Evolutionary conservation across 1,284 basidiomycete genomes (phyloP).

Genomic region (Cutaneotrichosporon arboriforme): DNA sequence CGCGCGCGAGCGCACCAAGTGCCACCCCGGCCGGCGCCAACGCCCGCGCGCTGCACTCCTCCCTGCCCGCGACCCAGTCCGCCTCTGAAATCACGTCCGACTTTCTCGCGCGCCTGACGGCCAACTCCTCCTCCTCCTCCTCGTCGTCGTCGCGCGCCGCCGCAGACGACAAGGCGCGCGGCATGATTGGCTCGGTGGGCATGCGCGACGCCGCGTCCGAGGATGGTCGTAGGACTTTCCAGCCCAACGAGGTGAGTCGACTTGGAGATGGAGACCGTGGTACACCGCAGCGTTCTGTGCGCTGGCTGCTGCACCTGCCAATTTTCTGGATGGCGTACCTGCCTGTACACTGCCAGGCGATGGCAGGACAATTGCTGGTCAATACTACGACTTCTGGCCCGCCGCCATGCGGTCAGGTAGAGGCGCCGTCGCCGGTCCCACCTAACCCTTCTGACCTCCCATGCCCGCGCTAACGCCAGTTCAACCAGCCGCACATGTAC

Average conservation of each 20-base stretch:
- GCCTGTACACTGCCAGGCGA: no score
- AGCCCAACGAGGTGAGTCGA: slow-evolving; percentile 8
- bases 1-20: no score
- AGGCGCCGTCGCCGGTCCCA: no score
- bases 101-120: slow-evolving; percentile 17
- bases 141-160: not conserved
- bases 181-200: slow-evolving; percentile 16
- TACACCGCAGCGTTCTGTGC: no score
- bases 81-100: slow-evolving; percentile 14
- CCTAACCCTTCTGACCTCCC: no score
- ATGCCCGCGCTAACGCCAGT: slow-evolving; percentile 12
- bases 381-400: no score
- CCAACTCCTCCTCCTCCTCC: not conserved
- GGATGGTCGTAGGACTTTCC: slow-evolving; percentile 5
- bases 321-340: no score
- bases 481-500: slow-evolving; percentile 15
- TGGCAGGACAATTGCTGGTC: no score
- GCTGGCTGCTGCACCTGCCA: no score
- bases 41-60: slow-evolving; percentile 5
- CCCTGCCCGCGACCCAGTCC: not conserved
- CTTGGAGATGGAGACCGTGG: no score
- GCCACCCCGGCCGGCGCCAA: no score
- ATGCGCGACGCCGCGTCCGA: slow-evolving; percentile 5
- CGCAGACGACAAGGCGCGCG: slow-evolving; percentile 10
- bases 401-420: no score